phyloP scores from a whole-genome alignment of 2,329 filamentous ascomycete species.

The Mollisia scopiformis region DNA sequence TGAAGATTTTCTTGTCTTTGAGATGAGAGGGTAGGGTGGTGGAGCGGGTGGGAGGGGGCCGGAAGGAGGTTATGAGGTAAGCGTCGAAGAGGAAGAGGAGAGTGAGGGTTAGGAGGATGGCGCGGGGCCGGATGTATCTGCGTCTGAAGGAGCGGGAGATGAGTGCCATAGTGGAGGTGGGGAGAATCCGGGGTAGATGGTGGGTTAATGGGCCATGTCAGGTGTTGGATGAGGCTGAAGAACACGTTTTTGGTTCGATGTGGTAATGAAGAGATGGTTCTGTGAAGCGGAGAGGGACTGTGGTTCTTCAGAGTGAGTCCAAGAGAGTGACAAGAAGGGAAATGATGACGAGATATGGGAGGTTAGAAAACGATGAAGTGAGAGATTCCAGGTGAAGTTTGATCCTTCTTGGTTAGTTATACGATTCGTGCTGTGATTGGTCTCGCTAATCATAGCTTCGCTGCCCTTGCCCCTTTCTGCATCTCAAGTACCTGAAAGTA shows the following conservation, averaged over 20 bases:
- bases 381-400: not conserved
- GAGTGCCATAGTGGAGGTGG: slow-evolving; percentile 7
- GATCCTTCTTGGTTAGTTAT: not conserved
- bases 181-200: not conserved
- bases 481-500: too few relatives aligned
- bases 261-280: not conserved
- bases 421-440: not conserved
- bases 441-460: not conserved
- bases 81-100: slow-evolving; percentile 19
- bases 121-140: slow-evolving; percentile 9
- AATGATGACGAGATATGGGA: not conserved
- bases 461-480: too few relatives aligned
- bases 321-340: not conserved
- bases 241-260: not conserved
- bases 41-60: slow-evolving; percentile 8
- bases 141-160: slow-evolving; percentile 16
- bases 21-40: slow-evolving; percentile 16
- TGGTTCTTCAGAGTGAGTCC: not conserved
- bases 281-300: not conserved
- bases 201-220: not conserved
- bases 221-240: slow-evolving; percentile 2
- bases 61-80: slow-evolving; percentile 2
- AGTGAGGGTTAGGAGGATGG: slow-evolving; percentile 10
- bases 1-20: slow-evolving; percentile 53
- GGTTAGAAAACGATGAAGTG: not conserved